Base-by-base conservation (phyloP, 192 early-diverging fungal species). In the Entrophospora sp. region DNA sequence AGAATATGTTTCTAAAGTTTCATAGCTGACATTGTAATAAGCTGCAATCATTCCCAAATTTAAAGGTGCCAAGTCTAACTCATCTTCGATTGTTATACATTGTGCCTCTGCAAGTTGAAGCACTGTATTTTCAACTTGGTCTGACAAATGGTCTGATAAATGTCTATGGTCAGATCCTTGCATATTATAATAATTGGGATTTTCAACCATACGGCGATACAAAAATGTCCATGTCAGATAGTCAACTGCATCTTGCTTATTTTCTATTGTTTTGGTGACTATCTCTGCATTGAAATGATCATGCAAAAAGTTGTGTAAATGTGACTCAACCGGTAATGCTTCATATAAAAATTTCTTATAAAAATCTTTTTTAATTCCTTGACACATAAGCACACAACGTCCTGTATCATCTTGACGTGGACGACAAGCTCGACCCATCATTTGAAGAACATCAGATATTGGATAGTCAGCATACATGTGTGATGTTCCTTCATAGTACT, bases 211-310 rank as follows among this genome's bases (percentile, higher is more conserved):
- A 25, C 97, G 86, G 45, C 97, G 89, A 80, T 98, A 99, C 56
- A 98, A 69, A 78, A 97, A 91, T 28, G 96, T 94, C 97, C 97
- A 99, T 0, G 97, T 99, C 58, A 99, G 75, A 61, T 97, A 99
- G 62, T 99, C 97, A 1, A 99, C 93, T 0, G 97, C 97, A 71
- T 98, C 95, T 72, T 99, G 94, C 80, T 96, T 97, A 73, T 89
- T 95, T 71, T 89, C 88, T 43, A 99, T 94, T 0, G 93, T 94
- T 69, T 90, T 89, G 31, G 93, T 94, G 0, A 93, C 94, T 65
- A 97, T 87, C 68, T 98, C 97, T 20, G 93, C 91, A 74, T 95
- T 96, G 78, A 99, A 93, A 75, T 93, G 92, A 64, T 99, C 95
- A 70, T 97, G 95, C 69, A 99, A 76, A 70, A 89, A 89, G 48